A percentile compares a stretch with the other conserved stretches of the same genome.
phyloP scores from a whole-genome alignment of 495 filamentous ascomycete genomes.

The Acidiella bohemica region DNA sequence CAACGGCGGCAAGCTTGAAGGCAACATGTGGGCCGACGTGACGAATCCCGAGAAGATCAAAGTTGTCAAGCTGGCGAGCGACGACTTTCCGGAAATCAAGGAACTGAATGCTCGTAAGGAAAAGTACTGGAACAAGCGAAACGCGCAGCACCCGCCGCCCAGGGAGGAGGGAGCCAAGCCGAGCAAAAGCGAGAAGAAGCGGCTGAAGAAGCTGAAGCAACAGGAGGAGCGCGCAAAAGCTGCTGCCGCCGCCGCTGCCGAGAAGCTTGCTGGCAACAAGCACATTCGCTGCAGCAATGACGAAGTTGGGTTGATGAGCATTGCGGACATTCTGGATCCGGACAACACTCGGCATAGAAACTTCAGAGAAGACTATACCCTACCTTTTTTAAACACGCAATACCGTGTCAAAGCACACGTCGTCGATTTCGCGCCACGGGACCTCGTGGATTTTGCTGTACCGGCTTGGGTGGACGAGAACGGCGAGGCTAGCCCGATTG shows the following conservation, averaged over 20 bases:
- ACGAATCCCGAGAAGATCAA: conserved; percentile 38
- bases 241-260: conserved; percentile 1
- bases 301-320: conserved; percentile 28
- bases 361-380: conserved; percentile 29
- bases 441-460: conserved; percentile 58
- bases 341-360: conserved; percentile 30
- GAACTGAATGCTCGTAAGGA: conserved; percentile 49
- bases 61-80: conserved; percentile 31
- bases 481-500: conserved; percentile 4
- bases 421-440: conserved; percentile 64
- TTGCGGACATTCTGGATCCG: conserved; percentile 38
- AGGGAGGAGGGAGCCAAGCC: conserved; percentile 33
- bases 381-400: conserved; percentile 62
- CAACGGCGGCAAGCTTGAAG: conserved; percentile 47
- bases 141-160: conserved; percentile 16
- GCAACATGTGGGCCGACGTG: conserved; percentile 51
- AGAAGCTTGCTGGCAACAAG: conserved; percentile 6
- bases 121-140: conserved; percentile 37
- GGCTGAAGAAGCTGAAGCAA: conserved; percentile 28
- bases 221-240: conserved; percentile 30
- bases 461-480: conserved; percentile 15
- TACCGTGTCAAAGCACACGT: conserved; percentile 58
- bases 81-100: conserved; percentile 38
- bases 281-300: conserved; percentile 25
- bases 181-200: conserved; percentile 24